phyloP scores from a whole-genome alignment of 202 grass and related monocot genomes.

The Zoysia matrella region DNA sequence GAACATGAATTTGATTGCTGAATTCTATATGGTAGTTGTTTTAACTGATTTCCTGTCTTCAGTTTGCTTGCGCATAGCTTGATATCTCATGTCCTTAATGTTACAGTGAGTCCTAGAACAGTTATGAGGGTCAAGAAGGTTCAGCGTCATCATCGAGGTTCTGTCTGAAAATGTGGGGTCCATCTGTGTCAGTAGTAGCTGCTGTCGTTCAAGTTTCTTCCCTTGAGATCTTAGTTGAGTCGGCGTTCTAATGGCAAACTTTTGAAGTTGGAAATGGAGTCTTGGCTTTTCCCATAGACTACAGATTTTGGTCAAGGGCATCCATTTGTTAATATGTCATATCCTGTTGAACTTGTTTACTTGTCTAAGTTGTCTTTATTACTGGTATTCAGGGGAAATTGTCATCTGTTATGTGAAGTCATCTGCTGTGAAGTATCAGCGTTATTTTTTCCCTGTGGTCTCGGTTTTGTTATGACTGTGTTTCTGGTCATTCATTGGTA shows the following conservation, averaged over 20 bases:
- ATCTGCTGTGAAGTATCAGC: constrained; percentile 39
- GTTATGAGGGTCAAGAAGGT: constrained; percentile 90
- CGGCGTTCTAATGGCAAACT: not conserved
- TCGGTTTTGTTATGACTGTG: constrained; percentile 22
- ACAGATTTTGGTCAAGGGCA: constrained; percentile 50
- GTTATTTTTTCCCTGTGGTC: not conserved
- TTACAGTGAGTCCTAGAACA: constrained; percentile 95
- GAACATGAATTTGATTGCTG: no score
- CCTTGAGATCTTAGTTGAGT: constrained; percentile 65
- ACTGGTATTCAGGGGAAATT: constrained; percentile 42
- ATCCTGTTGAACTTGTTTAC: constrained; percentile 48
- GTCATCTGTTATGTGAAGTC: constrained; percentile 40
- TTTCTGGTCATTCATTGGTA: constrained; percentile 16
- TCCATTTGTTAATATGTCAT: constrained; percentile 44
- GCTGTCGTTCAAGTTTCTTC: constrained; percentile 5
- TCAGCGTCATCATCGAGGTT: constrained; percentile 77
- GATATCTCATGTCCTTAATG: constrained; percentile 75
- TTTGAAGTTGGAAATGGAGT: constrained; percentile 53
- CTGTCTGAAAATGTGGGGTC: constrained; percentile 73
- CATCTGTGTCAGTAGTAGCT: constrained; percentile 67
- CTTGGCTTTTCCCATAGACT: constrained; percentile 43
- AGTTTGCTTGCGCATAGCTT: constrained; percentile 64
- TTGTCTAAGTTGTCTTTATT: constrained; percentile 27
- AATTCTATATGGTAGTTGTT: not conserved
- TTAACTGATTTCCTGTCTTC: constrained; percentile 36